Evolutionary conservation across 2,329 filamentous ascomycete genomes (phyloP), one percentile per base, ranked within the genome.

Genomic region (Trichoderma aggressivum): DNA sequence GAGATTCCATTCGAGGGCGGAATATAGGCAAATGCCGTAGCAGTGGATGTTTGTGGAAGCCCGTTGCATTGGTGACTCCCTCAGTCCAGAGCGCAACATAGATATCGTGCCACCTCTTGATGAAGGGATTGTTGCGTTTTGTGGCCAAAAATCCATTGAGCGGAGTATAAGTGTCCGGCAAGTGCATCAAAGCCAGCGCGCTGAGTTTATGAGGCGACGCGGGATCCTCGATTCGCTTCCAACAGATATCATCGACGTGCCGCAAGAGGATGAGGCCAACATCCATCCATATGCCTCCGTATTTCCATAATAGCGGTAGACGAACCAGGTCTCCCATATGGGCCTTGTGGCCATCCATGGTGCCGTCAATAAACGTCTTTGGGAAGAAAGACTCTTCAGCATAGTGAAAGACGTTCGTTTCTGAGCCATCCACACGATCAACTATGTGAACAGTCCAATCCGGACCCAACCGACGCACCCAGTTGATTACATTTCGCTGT

Each of bases 261-360:
- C 80, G 79, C 60, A 85, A 79, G 0, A 85, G 75, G 21, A 84
- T 81, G 5, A 80, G 81, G 1, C 82, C 81, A 0, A 80, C 81
- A 14, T 85, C 84, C 65, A 85, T 79, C 78, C 80, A 85, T 2
- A 83, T 77, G 0, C 84, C 83, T 0, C 83, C 84, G 36, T 84
- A 78, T 7, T 80, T 74, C 66, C 79, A 82, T 3, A 85, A 70
- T 3, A 82, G 74, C 0, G 83, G 79, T 0, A 84, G 78, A 0
- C 86, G 82, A 6, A 87, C 76, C 1, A 87, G 78, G 66, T 87
- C 86, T 3, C 83, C 82, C 1, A 79, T 81, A 72, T 87, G 85
- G 1, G 79, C 80, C 1, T 82, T 84, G 1, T 79, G 77, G 0
- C 85, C 84, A 14, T 80, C 78, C 82, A 86, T 86, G 0, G 78